These are phyloP conservation scores for Croton setiger DNA, from an alignment of 441 rosid genomes.

Conservation along the genomic window DNA sequence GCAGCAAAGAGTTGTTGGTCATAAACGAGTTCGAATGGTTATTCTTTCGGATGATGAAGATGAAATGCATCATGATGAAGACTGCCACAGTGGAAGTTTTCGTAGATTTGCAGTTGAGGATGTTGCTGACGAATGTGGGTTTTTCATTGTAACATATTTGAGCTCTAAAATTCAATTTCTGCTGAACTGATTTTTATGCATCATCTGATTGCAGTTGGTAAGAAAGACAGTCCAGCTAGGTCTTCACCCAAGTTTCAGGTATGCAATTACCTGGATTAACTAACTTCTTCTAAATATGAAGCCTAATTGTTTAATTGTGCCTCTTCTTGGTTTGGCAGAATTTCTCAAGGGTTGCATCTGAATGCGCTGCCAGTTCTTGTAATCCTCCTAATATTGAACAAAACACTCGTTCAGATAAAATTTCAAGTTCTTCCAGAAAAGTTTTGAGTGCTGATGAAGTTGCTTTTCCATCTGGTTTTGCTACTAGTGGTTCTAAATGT, in stretches of 20 bases:
- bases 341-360: conserved; percentile 28
- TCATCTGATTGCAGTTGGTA: conserved; percentile 36
- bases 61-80: conserved; percentile 47
- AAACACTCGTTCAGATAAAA: conserved; percentile 56
- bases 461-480: conserved; percentile 34
- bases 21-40: conserved; percentile 57
- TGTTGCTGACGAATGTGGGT: conserved; percentile 54
- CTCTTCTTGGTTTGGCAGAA: conserved; percentile 37
- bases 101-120: conserved; percentile 29
- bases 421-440: conserved; percentile 35
- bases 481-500: conserved; percentile 47
- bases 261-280: conserved; percentile 13
- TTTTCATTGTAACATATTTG: conserved; percentile 18
- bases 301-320: conserved; percentile 13
- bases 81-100: conserved; percentile 30
- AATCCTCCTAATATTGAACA: conserved; percentile 58
- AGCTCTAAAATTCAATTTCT: conserved; percentile 17
- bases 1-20: conserved; percentile 52
- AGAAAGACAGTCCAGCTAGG: conserved; percentile 26
- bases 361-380: conserved; percentile 35
- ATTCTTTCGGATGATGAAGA: conserved; percentile 91
- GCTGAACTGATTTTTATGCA: conserved; percentile 22
- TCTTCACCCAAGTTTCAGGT: conserved; percentile 36
- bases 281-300: conserved; percentile 15
- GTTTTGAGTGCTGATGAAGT: conserved; percentile 36